phyloP scores from a whole-genome alignment of 1,139 yeast species.

The Candida dubliniensis region DNA sequence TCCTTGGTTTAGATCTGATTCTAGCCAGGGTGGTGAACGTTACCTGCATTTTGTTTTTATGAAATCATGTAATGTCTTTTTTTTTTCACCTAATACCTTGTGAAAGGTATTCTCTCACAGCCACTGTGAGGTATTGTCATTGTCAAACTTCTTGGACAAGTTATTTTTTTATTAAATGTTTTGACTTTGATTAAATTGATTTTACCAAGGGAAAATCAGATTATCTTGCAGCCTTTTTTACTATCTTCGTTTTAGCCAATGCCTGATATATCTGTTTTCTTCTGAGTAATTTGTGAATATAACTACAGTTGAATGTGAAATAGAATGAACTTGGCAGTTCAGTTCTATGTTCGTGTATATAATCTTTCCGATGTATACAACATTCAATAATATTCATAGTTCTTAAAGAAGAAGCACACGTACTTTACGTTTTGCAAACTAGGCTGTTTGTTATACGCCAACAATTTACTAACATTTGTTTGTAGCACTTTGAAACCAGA shows the following conservation, averaged over 20 bases:
- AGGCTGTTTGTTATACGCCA: slow-evolving; percentile 3
- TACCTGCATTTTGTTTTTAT: slow-evolving; percentile 7
- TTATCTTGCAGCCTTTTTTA: slow-evolving; percentile 43
- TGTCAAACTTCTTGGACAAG: slow-evolving; percentile 15
- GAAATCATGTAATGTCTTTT: slow-evolving; percentile 9
- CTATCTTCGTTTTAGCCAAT: slow-evolving; percentile 39
- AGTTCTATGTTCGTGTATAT: slow-evolving; percentile 35
- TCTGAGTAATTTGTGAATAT: slow-evolving; percentile 30
- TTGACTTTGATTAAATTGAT: slow-evolving; percentile 24
- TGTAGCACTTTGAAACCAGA: slow-evolving; percentile 69
- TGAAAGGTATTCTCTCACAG: slow-evolving; percentile 13
- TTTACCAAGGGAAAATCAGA: slow-evolving; percentile 46
- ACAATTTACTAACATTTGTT: slow-evolving; percentile 33
- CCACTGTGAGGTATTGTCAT: slow-evolving; percentile 25
- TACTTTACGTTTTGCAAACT: slow-evolving; percentile 7
- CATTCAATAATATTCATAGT: slow-evolving; percentile 15
- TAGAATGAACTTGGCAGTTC: slow-evolving; percentile 49
- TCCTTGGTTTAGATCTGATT: background rate
- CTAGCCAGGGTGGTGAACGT: slow-evolving; percentile 10
- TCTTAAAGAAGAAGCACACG: slow-evolving; percentile 19
- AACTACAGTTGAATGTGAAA: slow-evolving; percentile 26
- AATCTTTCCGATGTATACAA: slow-evolving; percentile 28
- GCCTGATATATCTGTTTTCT: slow-evolving; percentile 53
- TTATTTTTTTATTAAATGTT: slow-evolving; percentile 6
- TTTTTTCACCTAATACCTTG: slow-evolving; percentile 8